These are phyloP conservation scores for Lentithecium fluviatile DNA, from an alignment of 495 filamentous ascomycete species.

Conservation along the genomic window DNA sequence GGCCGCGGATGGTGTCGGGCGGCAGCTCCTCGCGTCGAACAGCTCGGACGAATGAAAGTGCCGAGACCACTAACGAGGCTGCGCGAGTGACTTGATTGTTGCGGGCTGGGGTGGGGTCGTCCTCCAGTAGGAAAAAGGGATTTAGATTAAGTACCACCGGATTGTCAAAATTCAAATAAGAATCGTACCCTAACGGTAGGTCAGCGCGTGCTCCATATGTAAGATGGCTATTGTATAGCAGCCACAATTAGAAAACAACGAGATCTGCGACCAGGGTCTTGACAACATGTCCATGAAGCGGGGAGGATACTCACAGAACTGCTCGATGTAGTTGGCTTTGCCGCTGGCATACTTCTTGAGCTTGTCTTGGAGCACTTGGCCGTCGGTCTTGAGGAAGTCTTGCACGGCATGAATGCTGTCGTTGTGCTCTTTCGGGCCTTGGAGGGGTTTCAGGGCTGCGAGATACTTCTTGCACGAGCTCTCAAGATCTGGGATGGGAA, in stretches of 20 bases:
- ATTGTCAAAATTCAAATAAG: conserved; percentile 96
- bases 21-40: conserved; percentile 91
- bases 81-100: conserved; percentile 96
- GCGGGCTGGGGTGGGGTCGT: conserved; percentile 92
- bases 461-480: conserved; percentile 77
- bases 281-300: not conserved
- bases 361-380: conserved; percentile 80
- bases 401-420: conserved; percentile 77
- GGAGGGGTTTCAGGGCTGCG: conserved; percentile 75
- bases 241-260: conserved; percentile 13
- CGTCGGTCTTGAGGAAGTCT: conserved; percentile 83
- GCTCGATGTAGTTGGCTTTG: conserved; percentile 95
- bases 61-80: conserved; percentile 86
- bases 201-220: conserved; percentile 22
- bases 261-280: conserved; percentile 15
- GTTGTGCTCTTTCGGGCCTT: conserved; percentile 74
- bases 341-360: conserved; percentile 90
- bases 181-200: conserved; percentile 81
- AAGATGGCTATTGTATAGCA: not conserved
- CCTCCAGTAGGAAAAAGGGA: conserved; percentile 95
- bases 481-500: conserved; percentile 93
- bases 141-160: conserved; percentile 97
- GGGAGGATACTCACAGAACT: conserved; percentile 77
- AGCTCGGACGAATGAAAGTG: conserved; percentile 87
- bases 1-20: conserved; percentile 78